Evolutionary conservation across 2,329 filamentous ascomycete genomes (phyloP).

Genomic region (Purpureocillium lavendulum): DNA sequence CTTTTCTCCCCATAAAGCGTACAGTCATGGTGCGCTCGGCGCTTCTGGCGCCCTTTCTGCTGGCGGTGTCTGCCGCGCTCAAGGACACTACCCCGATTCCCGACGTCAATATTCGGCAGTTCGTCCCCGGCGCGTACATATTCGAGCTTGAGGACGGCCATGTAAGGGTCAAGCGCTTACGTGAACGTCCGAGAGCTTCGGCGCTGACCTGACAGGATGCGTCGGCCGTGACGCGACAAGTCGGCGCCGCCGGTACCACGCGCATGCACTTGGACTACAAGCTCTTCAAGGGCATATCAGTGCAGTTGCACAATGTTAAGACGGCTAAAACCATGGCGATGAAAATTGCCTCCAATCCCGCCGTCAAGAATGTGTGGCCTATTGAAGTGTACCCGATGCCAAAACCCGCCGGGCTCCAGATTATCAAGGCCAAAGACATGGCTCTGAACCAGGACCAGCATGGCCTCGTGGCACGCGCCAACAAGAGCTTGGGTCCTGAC

Average conservation of each 20-base stretch:
- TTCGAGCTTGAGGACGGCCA: constrained; percentile 19
- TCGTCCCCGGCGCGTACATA: constrained; percentile 17
- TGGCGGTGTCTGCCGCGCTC: too few relatives aligned
- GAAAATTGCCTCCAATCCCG: constrained; percentile 16
- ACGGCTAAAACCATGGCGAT: constrained; percentile 25
- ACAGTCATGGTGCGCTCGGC: too few relatives aligned
- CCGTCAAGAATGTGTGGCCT: constrained; percentile 21
- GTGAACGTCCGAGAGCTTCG: constrained; percentile 5
- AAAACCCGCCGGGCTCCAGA: neutral
- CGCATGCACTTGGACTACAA: constrained; percentile 13
- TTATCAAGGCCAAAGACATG: neutral
- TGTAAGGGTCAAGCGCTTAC: constrained; percentile 17
- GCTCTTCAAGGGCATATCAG: constrained; percentile 17
- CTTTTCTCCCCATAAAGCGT: too few relatives aligned
- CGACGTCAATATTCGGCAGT: neutral
- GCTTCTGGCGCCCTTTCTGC: too few relatives aligned
- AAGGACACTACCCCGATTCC: too few relatives aligned
- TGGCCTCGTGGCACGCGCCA: neutral
- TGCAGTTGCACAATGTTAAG: constrained; percentile 16
- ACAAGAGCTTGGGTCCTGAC: neutral
- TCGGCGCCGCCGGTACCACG: constrained; percentile 8
- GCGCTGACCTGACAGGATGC: constrained; percentile 5
- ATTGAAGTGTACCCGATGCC: constrained; percentile 13
- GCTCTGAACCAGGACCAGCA: neutral
- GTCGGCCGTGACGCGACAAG: constrained; percentile 8